Evolutionary conservation across 805 yeast species (phyloP).

Genomic region (Candida dendrica): DNA sequence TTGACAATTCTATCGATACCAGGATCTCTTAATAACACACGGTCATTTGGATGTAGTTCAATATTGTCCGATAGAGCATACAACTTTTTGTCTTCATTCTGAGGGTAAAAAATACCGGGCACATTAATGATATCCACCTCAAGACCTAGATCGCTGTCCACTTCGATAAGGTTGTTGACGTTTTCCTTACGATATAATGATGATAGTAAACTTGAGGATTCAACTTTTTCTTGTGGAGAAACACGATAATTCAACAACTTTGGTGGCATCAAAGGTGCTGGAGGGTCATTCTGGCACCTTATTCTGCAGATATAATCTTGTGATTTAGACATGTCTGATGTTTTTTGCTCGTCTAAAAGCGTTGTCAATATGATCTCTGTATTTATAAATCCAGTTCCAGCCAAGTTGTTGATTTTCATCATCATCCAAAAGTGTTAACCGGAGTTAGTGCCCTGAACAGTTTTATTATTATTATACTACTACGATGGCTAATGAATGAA

Average conservation of each 20-base stretch:
- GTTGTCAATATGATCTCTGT: too few relatives aligned
- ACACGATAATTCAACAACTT: slow-evolving; percentile 55
- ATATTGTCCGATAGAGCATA: slow-evolving; percentile 20
- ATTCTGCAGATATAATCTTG: slow-evolving; percentile 78
- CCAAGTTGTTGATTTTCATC: neutral
- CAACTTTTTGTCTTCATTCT: slow-evolving; percentile 1
- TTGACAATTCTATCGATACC: slow-evolving; percentile 31
- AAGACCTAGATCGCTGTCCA: slow-evolving; percentile 67
- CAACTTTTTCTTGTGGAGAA: slow-evolving; percentile 33
- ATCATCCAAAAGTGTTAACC: neutral
- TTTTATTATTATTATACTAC: too few relatives aligned
- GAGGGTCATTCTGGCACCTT: slow-evolving; percentile 78
- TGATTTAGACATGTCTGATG: slow-evolving; percentile 34
- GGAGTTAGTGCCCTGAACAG: neutral
- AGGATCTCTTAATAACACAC: slow-evolving; percentile 74
- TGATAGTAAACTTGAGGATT: slow-evolving; percentile 52
- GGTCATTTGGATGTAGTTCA: slow-evolving; percentile 71
- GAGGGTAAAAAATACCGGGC: slow-evolving; percentile 59
- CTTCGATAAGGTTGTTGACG: slow-evolving; percentile 51
- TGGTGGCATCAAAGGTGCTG: slow-evolving; percentile 92
- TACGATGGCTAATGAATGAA: too few relatives aligned
- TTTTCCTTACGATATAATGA: slow-evolving; percentile 65
- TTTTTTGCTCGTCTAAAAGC: neutral
- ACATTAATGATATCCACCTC: slow-evolving; percentile 62
- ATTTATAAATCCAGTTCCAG: neutral